Conservation (phyloP, 441 rosid species). For the Populus hybrid region DNA sequence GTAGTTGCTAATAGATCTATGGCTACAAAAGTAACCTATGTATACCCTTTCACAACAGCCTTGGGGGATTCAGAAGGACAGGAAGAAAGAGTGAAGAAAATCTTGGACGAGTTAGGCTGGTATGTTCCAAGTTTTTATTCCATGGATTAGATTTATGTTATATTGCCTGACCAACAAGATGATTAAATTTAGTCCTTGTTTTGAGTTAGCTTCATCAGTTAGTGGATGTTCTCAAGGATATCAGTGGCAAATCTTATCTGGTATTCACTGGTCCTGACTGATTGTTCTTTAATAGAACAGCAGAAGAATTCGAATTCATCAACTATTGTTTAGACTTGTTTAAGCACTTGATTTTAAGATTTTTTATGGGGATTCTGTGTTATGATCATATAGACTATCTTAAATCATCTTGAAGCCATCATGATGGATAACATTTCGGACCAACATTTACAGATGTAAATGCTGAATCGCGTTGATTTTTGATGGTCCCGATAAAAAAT, state of each 20-base stretch:
- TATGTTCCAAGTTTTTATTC: conserved; percentile 73
- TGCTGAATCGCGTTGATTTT: background rate
- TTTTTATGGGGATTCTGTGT: background rate
- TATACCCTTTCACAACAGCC: conserved; percentile 89
- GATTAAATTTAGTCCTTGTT: background rate
- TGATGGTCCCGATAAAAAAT: background rate
- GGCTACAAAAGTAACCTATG: conserved; percentile 78
- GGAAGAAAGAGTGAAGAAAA: conserved; percentile 68
- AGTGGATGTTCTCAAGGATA: background rate
- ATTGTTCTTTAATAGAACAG: too few species aligned
- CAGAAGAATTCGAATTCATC: background rate
- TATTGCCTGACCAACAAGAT: background rate
- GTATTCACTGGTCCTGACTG: background rate
- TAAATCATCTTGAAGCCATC: background rate
- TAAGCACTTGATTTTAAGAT: background rate
- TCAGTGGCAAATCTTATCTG: background rate
- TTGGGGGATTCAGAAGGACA: conserved; percentile 85
- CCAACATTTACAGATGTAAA: background rate
- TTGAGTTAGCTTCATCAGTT: background rate
- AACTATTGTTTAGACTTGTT: background rate
- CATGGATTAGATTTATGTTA: conserved; percentile 45
- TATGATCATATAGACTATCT: background rate
- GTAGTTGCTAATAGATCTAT: conserved; percentile 69
- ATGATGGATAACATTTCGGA: background rate
- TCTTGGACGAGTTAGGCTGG: conserved; percentile 67